Conservation (phyloP, 2,329 filamentous ascomycete genomes). For the Cladosporium austrohemisphaericum region DNA sequence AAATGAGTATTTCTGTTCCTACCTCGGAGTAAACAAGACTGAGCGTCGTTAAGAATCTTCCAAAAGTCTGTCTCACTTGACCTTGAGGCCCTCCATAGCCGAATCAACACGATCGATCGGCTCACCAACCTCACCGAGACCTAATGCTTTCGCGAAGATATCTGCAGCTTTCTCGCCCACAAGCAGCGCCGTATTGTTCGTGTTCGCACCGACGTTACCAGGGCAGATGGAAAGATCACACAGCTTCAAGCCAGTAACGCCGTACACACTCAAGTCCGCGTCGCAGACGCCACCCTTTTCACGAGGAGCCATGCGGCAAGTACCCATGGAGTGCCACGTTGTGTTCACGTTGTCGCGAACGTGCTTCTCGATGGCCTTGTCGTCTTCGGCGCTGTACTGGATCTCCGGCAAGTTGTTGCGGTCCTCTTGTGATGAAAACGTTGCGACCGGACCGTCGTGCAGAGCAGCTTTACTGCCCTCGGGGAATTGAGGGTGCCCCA, state of each 20-base stretch:
- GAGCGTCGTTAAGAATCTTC: too few relatives aligned
- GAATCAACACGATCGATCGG: conserved; percentile 3
- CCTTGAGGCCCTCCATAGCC: neutral
- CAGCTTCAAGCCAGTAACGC: conserved; percentile 38
- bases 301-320: conserved; percentile 34
- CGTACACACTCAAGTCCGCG: conserved; percentile 37
- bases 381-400: conserved; percentile 37
- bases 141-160: conserved; percentile 39
- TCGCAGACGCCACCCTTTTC: conserved; percentile 40
- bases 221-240: conserved; percentile 41
- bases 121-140: conserved; percentile 17
- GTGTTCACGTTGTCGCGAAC: conserved; percentile 39
- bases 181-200: conserved; percentile 44
- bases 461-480: conserved; percentile 42
- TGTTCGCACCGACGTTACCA: conserved; percentile 44
- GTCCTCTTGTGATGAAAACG: conserved; percentile 33
- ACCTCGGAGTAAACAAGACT: too few relatives aligned
- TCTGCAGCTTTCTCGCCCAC: conserved; percentile 41
- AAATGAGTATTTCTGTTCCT: too few relatives aligned
- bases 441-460: conserved; percentile 29
- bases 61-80: too few relatives aligned
- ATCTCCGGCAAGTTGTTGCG: conserved; percentile 28
- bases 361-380: conserved; percentile 38
- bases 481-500: conserved; percentile 36
- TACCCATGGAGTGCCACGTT: conserved; percentile 40